Evolutionary conservation across 352 stramenopile genomes (phyloP), one percentile per base, ranked within the genome.

Genomic region (Phytophthora capsici): DNA sequence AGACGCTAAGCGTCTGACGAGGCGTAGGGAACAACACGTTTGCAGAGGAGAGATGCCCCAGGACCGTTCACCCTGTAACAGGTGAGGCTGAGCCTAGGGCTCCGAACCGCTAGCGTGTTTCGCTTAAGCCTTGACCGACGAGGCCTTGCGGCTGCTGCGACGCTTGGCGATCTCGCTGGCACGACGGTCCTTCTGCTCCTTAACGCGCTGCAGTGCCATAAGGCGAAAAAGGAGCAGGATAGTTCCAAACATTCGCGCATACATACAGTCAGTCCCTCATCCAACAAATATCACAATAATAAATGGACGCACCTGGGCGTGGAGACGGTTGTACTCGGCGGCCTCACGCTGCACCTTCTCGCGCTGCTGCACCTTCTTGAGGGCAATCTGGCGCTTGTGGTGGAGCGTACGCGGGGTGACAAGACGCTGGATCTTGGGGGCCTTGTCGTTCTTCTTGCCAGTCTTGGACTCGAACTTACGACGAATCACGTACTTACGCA

Each of bases 401-500:
- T 99, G 96, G 58, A 99, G 89, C 55, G 77, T 92, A 55, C 97
- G 86, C 20, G 98, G 98, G 63, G 98, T 99, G 49, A 99, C 93
- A 47, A 99, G 90, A 89, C 98, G 96, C 88, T 99, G 98, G 85
- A 99, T 99, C 89, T 99, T 99, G 62, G 98, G 98, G 37, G 94
- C 88, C 91, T 99, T 99, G 84, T 96, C 91, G 57, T 98, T 90
- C 74, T 95, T 97, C 89, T 99, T 99, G 74, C 98, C 98, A 55
- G 97, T 99, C 89, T 99, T 99, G 76, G 98, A 98, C 48, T 98
- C 98, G 83, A 99, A 99, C 72, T 97, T 98, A 79, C 98, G 97
- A 63, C 89, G 84, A 74, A 99, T 99, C 34, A 99, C 97, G 82
- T 98, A 99, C 89, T 99, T 99, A 63, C 94, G 88, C 34, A 99